phyloP scores from a whole-genome alignment of 257 asterid species.

The Mentha longifolia region DNA sequence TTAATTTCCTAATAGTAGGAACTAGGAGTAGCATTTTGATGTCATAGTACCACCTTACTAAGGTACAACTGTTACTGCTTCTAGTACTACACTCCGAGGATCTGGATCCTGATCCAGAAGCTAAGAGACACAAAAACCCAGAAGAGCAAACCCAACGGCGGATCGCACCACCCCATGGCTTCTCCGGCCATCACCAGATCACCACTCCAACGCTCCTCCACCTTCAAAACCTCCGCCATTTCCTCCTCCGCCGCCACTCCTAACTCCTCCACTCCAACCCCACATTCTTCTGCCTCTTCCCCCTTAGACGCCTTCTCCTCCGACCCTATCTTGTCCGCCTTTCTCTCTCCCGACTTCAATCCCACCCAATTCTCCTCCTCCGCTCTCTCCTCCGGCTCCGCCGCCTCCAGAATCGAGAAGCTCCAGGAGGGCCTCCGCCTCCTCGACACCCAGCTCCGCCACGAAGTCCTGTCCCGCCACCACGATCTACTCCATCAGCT shows the following conservation, averaged over 20 bases:
- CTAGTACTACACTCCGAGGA: too few relatives aligned
- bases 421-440: conserved; percentile 87
- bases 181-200: conserved; percentile 68
- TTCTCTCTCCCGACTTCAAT: conserved; percentile 79
- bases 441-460: conserved; percentile 83
- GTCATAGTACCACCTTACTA: too few relatives aligned
- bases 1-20: too few relatives aligned
- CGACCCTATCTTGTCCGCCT: conserved; percentile 85
- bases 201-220: conserved; percentile 81
- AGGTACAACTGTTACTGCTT: too few relatives aligned
- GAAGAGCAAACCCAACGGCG: conserved; percentile 5
- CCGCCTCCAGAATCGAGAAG: conserved; percentile 91
- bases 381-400: conserved; percentile 95
- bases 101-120: background rate
- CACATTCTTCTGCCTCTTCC: conserved; percentile 38
- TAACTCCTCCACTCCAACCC: conserved; percentile 35
- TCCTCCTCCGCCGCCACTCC: conserved; percentile 37
- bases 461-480: conserved; percentile 88
- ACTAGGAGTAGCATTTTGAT: too few relatives aligned
- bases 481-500: conserved; percentile 81
- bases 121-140: background rate
- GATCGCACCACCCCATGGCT: conserved; percentile 47
- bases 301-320: conserved; percentile 68
- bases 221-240: conserved; percentile 54
- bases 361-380: conserved; percentile 95